Evolutionary conservation across 805 yeast species (phyloP), one percentile per base, ranked within the genome.

Genomic region (Candida odintsovae): DNA sequence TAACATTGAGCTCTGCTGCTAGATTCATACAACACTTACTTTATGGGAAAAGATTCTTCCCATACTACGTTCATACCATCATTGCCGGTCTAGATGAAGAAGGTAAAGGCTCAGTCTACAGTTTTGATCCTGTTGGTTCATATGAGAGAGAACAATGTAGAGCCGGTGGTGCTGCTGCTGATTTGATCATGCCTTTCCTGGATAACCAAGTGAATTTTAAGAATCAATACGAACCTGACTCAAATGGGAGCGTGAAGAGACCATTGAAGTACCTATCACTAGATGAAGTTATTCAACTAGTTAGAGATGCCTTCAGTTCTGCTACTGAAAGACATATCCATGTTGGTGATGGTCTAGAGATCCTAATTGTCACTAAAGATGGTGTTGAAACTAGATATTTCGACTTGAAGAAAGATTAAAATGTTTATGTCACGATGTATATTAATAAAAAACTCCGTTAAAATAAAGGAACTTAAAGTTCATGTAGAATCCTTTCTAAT

Each of bases 281-380:
- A 55, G 96, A 89, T 2, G 96, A 90, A 70, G 97, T 90, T 21
- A 71, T 94, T 59, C 77, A 82, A 57, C 72, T 94, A 53, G 97
- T 94, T 35, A 83, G 82, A 65, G 99, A 94, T 68, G 96, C 99
- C 6, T 94, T 94, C 64, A 75, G 89, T 20, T 89, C 97, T 9
- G 99, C 97, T 19, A 92, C 98, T 18, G 99, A 94, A 71, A 86
- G 99, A 76, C 98, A 94, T 68, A 94, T 94, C 57, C 95, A 90
- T 57, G 98, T 94, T 44, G 99, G 99, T 72, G 99, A 94, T 72
- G 95, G 94, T 6, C 76, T 94, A 52, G 96, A 94, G 67, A 83
- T 94, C 42, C 72, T 86, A 54, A 86, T 94, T 57, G 90, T 92
- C 49, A 89, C 97, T 13, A 90, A 90, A 64, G 96, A 90, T 21